Evolutionary conservation across 306 rosid genomes (phyloP).

Genomic region (Cucumis cinereus): DNA sequence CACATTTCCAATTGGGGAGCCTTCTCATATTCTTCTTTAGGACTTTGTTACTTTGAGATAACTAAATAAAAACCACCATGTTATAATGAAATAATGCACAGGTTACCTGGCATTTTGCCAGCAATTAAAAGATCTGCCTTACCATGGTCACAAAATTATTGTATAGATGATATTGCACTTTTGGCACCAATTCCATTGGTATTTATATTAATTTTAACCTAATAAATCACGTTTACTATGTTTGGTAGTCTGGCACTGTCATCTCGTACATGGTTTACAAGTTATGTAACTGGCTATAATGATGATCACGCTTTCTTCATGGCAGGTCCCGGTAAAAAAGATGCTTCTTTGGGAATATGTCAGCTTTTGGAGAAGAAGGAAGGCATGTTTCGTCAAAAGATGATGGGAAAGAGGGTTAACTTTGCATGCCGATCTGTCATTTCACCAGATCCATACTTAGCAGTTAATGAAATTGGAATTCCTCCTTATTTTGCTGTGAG

Average conservation of each 20-base stretch:
- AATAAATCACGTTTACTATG: background rate
- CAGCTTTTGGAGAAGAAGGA: constrained; percentile 94
- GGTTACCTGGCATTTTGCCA: background rate
- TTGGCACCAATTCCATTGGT: background rate
- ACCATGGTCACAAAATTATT: background rate
- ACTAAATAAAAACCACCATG: background rate
- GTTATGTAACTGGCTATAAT: constrained; percentile 4
- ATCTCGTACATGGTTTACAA: background rate
- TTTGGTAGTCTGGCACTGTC: background rate
- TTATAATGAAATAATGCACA: background rate
- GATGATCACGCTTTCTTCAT: constrained; percentile 13
- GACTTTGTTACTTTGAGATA: background rate
- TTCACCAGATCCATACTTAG: constrained; percentile 95
- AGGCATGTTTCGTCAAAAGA: constrained; percentile 94
- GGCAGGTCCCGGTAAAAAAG: constrained; percentile 41
- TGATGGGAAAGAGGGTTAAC: constrained; percentile 99
- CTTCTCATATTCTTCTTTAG: background rate
- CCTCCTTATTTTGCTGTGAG: constrained; percentile 83
- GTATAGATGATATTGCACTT: background rate
- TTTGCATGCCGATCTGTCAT: constrained; percentile 96
- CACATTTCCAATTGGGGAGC: background rate
- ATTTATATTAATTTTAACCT: background rate
- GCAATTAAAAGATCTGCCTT: background rate
- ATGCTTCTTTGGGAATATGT: constrained; percentile 52
- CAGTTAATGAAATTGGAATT: constrained; percentile 96